Evolutionary conservation across 257 asterid species (phyloP).

Genomic region (Nyctanthes arbortristis): DNA sequence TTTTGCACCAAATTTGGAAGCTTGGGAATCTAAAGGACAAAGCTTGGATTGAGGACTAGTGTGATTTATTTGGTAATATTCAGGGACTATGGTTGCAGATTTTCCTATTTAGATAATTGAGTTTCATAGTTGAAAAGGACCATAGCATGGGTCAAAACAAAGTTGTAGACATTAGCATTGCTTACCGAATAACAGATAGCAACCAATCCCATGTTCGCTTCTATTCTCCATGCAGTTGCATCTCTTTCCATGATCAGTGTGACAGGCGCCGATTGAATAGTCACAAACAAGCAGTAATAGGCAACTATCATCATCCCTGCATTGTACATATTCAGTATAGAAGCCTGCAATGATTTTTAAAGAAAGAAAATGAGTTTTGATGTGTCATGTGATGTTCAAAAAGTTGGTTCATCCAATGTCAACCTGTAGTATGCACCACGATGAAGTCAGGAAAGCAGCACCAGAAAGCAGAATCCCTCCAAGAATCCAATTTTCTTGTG

Average conservation of each 20-base stretch:
- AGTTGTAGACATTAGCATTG: background rate
- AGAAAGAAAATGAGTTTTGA: background rate
- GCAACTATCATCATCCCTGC: constrained; percentile 51
- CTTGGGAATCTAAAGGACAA: no score
- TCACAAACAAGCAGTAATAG: constrained; percentile 46
- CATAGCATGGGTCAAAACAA: background rate
- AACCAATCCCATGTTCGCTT: constrained; percentile 39
- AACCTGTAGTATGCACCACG: constrained; percentile 62
- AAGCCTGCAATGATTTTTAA: constrained; percentile 34
- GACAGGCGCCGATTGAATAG: constrained; percentile 44
- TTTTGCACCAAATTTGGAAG: background rate
- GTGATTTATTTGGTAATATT: background rate
- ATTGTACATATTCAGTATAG: constrained; percentile 53
- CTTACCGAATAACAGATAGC: constrained; percentile 55
- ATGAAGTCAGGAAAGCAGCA: constrained; percentile 40
- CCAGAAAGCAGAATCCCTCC: constrained; percentile 52
- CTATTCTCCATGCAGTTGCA: constrained; percentile 42
- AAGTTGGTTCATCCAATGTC: background rate
- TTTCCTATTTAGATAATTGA: background rate
- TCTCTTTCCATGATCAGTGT: constrained; percentile 50
- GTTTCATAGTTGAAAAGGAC: background rate
- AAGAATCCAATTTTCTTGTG: constrained; percentile 43
- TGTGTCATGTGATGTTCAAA: background rate
- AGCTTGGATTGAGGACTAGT: background rate
- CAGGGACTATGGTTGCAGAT: background rate